Evolutionary conservation across 2,329 filamentous ascomycete species (phyloP).

Genomic region (Aspergillus alliaceus): DNA sequence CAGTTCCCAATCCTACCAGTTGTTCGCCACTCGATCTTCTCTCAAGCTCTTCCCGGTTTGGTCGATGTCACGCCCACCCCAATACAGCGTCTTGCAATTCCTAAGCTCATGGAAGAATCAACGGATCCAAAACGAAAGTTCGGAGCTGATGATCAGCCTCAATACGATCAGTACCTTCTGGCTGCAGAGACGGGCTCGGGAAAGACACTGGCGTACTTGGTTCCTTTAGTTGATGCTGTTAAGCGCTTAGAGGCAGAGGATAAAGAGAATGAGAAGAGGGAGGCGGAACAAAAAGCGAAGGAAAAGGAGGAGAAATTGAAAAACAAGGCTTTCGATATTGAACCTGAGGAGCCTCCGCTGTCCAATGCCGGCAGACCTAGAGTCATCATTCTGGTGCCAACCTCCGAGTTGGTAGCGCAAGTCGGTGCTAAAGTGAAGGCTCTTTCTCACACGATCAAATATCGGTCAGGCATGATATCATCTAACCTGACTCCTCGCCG

Average conservation of each 20-base stretch:
- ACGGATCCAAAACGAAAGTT: slow-evolving; percentile 38
- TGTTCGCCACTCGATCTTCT: slow-evolving; percentile 68
- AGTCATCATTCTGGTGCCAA: slow-evolving; percentile 84
- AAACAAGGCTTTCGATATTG: slow-evolving; percentile 62
- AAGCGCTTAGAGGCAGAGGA: slow-evolving; percentile 72
- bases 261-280: slow-evolving; percentile 56
- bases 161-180: slow-evolving; percentile 71
- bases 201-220: slow-evolving; percentile 89
- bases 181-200: slow-evolving; percentile 96
- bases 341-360: slow-evolving; percentile 62
- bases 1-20: slow-evolving; percentile 73
- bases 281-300: slow-evolving; percentile 56
- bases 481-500: slow-evolving; percentile 72
- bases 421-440: slow-evolving; percentile 78
- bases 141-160: slow-evolving; percentile 38
- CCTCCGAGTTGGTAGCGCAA: slow-evolving; percentile 86
- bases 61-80: slow-evolving; percentile 79
- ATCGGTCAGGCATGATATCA: slow-evolving; percentile 79
- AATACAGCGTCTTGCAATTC: slow-evolving; percentile 85
- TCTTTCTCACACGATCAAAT: slow-evolving; percentile 82
- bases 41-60: slow-evolving; percentile 73
- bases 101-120: slow-evolving; percentile 66
- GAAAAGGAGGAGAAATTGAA: slow-evolving; percentile 52
- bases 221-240: slow-evolving; percentile 80
- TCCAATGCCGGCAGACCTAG: slow-evolving; percentile 72